Percentiles rank a stretch among this genome's conserved stretches.
These are phyloP conservation scores for Globisporangium radiosum DNA, from an alignment of 352 stramenopile genomes.

Conservation along the genomic window DNA sequence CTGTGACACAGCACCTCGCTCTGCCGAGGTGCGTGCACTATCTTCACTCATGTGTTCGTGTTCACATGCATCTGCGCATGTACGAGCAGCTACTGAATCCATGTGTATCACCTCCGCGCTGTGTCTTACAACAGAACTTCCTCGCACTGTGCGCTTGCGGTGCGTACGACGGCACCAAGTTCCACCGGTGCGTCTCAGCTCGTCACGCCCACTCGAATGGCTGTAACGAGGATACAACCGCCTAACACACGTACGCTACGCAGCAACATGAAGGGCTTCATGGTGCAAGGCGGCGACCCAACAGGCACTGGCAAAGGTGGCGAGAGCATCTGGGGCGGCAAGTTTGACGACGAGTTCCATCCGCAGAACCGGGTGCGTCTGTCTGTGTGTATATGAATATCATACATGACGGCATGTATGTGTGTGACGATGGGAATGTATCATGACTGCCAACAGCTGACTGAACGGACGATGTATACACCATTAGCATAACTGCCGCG, in stretches of 20 bases:
- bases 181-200: constrained; percentile 62
- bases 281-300: constrained; percentile 87
- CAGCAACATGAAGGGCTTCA: constrained; percentile 86
- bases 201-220: too few species aligned
- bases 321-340: constrained; percentile 86
- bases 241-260: background rate
- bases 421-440: background rate
- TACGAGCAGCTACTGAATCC: background rate
- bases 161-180: constrained; percentile 87
- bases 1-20: constrained; percentile 90
- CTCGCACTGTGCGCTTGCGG: constrained; percentile 91
- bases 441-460: too few species aligned
- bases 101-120: too few species aligned
- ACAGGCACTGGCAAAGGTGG: constrained; percentile 89
- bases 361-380: constrained; percentile 64
- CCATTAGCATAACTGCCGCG: constrained; percentile 77
- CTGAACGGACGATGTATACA: background rate
- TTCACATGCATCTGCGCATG: constrained; percentile 11
- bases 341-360: constrained; percentile 91
- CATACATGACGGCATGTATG: background rate
- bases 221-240: too few species aligned
- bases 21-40: constrained; percentile 52
- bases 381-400: background rate
- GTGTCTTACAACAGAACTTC: constrained; percentile 83
- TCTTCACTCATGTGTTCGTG: background rate